These are phyloP conservation scores for Kurtzmaniella natalensis DNA, from an alignment of 1,139 yeast species.

Conservation along the genomic window DNA sequence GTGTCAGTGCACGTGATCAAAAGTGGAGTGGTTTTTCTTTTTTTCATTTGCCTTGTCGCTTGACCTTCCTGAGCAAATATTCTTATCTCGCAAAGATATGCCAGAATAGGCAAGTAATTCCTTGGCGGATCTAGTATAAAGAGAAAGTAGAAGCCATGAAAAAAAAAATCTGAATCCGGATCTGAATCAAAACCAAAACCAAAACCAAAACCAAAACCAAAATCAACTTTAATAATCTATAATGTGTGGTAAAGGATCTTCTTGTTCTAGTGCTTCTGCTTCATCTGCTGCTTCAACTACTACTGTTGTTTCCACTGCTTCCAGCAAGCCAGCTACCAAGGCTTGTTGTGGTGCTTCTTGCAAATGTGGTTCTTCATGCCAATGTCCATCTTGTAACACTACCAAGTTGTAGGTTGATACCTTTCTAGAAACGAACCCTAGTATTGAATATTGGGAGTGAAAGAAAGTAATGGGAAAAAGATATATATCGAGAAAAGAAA, in stretches of 20 bases:
- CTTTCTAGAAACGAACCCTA: background rate
- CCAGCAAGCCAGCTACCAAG: constrained; percentile 11
- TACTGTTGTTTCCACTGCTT: constrained; percentile 14
- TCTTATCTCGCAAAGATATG: constrained; percentile 3
- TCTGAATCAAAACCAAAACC: background rate
- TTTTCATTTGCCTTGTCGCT: no score
- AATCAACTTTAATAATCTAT: background rate
- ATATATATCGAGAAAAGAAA: background rate
- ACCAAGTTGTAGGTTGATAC: constrained; percentile 35
- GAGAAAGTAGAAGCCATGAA: background rate
- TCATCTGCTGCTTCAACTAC: constrained; percentile 12
- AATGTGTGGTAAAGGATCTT: constrained; percentile 23
- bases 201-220: background rate
- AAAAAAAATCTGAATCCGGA: background rate
- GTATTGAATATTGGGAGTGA: background rate
- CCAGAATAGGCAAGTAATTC: constrained; percentile 3
- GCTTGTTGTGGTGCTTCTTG: constrained; percentile 37
- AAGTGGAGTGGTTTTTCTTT: no score
- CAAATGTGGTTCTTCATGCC: constrained; percentile 41
- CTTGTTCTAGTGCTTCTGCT: constrained; percentile 14
- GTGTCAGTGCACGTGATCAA: no score
- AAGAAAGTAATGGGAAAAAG: background rate
- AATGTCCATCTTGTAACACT: constrained; percentile 38
- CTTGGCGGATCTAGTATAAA: background rate
- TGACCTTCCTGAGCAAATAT: no score